Base-by-base conservation (phyloP, 2,329 filamentous ascomycete genomes). In the Fusarium goolgardi region DNA sequence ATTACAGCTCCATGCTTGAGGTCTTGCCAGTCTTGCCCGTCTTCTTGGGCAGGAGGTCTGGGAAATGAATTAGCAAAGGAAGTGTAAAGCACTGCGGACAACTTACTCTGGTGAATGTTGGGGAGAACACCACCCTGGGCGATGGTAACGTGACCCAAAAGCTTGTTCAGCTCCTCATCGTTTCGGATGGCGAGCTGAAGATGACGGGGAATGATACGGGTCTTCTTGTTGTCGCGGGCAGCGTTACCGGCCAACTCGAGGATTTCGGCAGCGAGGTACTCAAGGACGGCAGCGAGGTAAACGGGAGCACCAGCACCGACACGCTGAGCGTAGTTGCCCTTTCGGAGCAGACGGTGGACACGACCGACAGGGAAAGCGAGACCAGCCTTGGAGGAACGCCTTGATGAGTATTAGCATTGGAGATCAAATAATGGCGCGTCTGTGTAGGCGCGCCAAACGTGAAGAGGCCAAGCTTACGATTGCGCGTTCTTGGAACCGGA, bases 191-290 rank as follows among this genome's bases (percentile, higher is more conserved):
- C 96, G 76, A 99, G 93, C 87, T 99, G 96, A 47, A 99, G 90
- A 84, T 99, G 96, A 83, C 96, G 94, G 72, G 96, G 96, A 67
- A 98, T 99, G 86, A 99, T 99, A 91, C 96, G 94, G 72, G 95
- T 99, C 92, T 98, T 98, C 93, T 99, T 99, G 91, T 98, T 97
- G 86, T 99, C 96, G 77, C 96, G 95, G 71, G 96, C 96, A 77
- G 96, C 96, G 83, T 99, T 99, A 77, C 96, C 96, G 81, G 96
- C 96, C 85, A 99, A 86, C 85, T 99, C 96, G 78, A 99, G 94
- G 76, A 99, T 97, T 87, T 99, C 96, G 73, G 96, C 96, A 75
- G 96, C 95, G 63, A 99, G 91, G 81, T 99, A 99, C 85, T 99
- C 96, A 50, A 99, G 93, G 57, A 99, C 96, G 58, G 95, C 95